phyloP scores from a whole-genome alignment of 2,329 filamentous ascomycete genomes.

The Podosphaera fusca region DNA sequence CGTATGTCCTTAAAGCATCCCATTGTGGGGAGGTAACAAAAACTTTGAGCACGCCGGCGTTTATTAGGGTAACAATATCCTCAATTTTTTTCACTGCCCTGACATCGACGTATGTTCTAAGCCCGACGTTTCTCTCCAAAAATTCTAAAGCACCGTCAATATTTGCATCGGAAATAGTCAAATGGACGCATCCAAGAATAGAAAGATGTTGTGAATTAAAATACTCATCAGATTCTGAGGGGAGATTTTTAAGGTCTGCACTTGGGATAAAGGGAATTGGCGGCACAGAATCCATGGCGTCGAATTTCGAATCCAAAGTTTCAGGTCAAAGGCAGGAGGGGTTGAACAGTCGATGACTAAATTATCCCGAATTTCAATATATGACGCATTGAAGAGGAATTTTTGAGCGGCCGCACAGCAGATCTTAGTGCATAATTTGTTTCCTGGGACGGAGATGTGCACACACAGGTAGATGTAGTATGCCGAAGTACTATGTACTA shows the following conservation, averaged over 20 bases:
- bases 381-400: too few relatives aligned
- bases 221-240: constrained; percentile 27
- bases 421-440: too few relatives aligned
- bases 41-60: constrained; percentile 64
- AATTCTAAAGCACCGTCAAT: constrained; percentile 18
- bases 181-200: constrained; percentile 34
- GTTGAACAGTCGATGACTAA: too few relatives aligned
- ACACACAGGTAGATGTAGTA: too few relatives aligned
- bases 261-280: constrained; percentile 39
- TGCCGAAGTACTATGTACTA: too few relatives aligned
- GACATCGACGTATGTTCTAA: constrained; percentile 53
- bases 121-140: constrained; percentile 26
- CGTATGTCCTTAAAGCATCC: constrained; percentile 30
- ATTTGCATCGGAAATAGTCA: constrained; percentile 22
- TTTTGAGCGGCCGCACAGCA: too few relatives aligned
- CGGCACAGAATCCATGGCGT: constrained; percentile 36
- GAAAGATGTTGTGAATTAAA: constrained; percentile 33
- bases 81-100: constrained; percentile 43
- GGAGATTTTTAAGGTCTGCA: constrained; percentile 27
- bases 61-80: constrained; percentile 58
- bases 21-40: constrained; percentile 57
- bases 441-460: too few relatives aligned
- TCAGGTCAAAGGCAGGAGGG: too few relatives aligned
- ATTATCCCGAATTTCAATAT: too few relatives aligned
- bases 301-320: too few relatives aligned